Percentiles rank a stretch among this genome's conserved stretches.
phyloP scores from a whole-genome alignment of 73 alveolate species.

The Blepharisma stoltei region DNA sequence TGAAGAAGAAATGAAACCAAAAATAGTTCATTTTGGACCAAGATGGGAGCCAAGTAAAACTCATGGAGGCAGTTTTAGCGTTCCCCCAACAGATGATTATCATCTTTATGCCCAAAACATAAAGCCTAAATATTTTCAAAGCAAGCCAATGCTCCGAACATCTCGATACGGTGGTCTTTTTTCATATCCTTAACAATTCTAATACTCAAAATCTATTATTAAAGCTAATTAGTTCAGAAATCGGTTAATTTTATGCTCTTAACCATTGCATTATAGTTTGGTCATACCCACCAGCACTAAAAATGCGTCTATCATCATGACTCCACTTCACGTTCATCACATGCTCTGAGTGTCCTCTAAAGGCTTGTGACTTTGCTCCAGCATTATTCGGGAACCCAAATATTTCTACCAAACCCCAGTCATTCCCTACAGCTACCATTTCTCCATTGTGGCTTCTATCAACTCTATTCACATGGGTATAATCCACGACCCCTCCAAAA shows the following conservation, averaged over 20 bases:
- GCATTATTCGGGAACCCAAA: slow-evolving; percentile 87
- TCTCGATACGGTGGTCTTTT: neutral
- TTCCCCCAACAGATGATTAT: slow-evolving; percentile 22
- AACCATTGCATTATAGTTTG: slow-evolving; percentile 80
- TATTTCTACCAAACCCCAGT: slow-evolving; percentile 81
- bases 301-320: slow-evolving; percentile 70
- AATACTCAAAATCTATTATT: no score
- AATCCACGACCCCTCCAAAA: slow-evolving; percentile 89
- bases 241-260: neutral
- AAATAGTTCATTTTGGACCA: slow-evolving; percentile 10
- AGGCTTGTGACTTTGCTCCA: slow-evolving; percentile 72
- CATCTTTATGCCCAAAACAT: neutral
- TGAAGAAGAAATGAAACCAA: slow-evolving; percentile 16
- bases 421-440: slow-evolving; percentile 86
- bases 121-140: neutral
- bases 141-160: neutral
- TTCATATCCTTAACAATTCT: slow-evolving; percentile 7
- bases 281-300: slow-evolving; percentile 91
- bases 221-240: no score
- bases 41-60: slow-evolving; percentile 19
- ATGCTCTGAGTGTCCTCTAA: slow-evolving; percentile 94
- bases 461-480: slow-evolving; percentile 84
- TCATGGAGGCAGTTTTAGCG: slow-evolving; percentile 11
- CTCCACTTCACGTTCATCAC: slow-evolving; percentile 82
- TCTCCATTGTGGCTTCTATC: slow-evolving; percentile 60